Evolutionary conservation across 768 basidiomycete species (phyloP).

Genomic region (Amylocystis lapponica): DNA sequence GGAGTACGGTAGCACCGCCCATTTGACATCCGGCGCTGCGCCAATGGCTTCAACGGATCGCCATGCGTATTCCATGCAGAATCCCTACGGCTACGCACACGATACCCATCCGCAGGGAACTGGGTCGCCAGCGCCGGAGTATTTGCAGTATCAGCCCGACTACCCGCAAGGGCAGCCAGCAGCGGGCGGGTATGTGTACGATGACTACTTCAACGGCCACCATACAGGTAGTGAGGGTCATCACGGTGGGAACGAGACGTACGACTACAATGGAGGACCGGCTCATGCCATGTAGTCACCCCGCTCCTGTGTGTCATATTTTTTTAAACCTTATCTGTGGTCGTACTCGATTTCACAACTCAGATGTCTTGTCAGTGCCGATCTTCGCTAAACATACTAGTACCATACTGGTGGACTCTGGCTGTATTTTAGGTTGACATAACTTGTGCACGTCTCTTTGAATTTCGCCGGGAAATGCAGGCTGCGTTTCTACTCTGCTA

Average conservation of each 20-base stretch:
- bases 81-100: constrained; percentile 1
- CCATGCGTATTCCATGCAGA: neutral
- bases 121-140: constrained; percentile 6
- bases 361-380: too few species aligned
- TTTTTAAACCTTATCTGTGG: too few species aligned
- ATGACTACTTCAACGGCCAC: constrained; percentile 3
- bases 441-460: neutral
- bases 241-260: neutral
- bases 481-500: neutral
- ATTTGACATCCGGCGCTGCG: constrained; percentile 54
- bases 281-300: constrained; percentile 21
- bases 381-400: too few species aligned
- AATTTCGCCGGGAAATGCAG: neutral
- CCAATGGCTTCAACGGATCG: constrained; percentile 39
- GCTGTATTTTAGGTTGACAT: neutral
- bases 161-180: neutral
- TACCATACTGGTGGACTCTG: neutral
- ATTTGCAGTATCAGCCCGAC: constrained; percentile 9
- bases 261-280: constrained; percentile 20
- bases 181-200: neutral
- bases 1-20: constrained; percentile 59
- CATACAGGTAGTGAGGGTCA: constrained; percentile 2
- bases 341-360: too few species aligned
- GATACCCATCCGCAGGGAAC: too few species aligned
- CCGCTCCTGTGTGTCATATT: neutral